A percentile compares a stretch with the other conserved stretches of the same genome.
Evolutionary conservation across 106 monocot genomes (phyloP).

Genomic region (Dendrobium officinale): DNA sequence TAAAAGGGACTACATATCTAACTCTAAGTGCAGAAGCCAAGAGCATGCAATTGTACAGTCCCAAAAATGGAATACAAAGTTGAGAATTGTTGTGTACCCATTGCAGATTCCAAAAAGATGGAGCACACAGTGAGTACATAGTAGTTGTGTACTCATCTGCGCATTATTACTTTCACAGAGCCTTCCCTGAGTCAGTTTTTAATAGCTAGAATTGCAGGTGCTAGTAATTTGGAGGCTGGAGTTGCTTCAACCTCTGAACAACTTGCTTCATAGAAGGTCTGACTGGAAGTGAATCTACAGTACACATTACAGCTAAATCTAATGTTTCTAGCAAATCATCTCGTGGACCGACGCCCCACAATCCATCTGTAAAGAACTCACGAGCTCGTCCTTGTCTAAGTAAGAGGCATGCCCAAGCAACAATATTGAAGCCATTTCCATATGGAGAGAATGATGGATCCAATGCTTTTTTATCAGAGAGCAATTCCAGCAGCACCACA

Average conservation of each 20-base stretch:
- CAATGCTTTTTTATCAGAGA: conserved; percentile 22
- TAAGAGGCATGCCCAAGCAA: conserved; percentile 41
- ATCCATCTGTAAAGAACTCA: conserved; percentile 53
- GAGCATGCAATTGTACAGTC: too few species aligned
- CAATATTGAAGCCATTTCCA: conserved; percentile 32
- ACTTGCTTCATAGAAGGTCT: conserved; percentile 73
- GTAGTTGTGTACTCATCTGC: too few species aligned
- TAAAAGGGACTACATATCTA: too few species aligned
- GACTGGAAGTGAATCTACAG: conserved; percentile 48
- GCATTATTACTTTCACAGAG: too few species aligned
- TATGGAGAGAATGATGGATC: conserved; percentile 29
- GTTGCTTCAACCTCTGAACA: conserved; percentile 62
- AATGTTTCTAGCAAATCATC: conserved; percentile 56
- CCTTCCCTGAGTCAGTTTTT: too few species aligned
- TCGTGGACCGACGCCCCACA: conserved; percentile 51
- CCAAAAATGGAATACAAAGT: too few species aligned
- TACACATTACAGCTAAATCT: conserved; percentile 53
- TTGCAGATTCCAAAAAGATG: too few species aligned
- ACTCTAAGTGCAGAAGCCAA: too few species aligned
- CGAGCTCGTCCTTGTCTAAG: conserved; percentile 39
- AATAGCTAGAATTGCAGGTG: background rate
- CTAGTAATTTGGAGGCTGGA: conserved; percentile 38
- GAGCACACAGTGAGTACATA: too few species aligned
- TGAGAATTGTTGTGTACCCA: too few species aligned
- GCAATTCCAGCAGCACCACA: conserved; percentile 24